Conservation (phyloP, 176 grass and related monocot species). For the Elymus sibiricus region DNA sequence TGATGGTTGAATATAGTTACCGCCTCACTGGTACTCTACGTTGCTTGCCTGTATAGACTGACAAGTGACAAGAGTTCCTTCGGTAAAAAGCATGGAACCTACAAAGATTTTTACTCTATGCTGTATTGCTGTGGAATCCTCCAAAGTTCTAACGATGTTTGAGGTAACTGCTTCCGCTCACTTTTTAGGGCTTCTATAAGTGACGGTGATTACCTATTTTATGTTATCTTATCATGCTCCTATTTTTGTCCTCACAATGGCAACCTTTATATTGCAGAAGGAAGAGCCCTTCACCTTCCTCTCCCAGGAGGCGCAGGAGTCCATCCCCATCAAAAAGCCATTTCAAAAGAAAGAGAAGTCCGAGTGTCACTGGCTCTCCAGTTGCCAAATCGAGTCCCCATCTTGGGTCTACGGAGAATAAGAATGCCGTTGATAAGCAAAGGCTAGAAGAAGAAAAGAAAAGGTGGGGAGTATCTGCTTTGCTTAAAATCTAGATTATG, state of each 20-base stretch:
- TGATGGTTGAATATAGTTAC: constrained; percentile 16
- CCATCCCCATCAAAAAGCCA: constrained; percentile 49
- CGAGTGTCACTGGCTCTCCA: constrained; percentile 46
- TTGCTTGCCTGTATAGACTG: constrained; percentile 48
- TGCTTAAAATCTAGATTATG: constrained; percentile 21
- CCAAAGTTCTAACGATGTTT: constrained; percentile 50
- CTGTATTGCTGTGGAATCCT: constrained; percentile 53
- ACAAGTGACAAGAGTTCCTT: constrained; percentile 35
- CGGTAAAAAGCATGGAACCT: constrained; percentile 53
- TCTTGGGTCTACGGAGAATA: constrained; percentile 45
- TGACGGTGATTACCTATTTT: constrained; percentile 27
- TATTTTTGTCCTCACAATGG: constrained; percentile 20
- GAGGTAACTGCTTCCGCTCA: constrained; percentile 52
- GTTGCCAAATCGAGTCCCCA: constrained; percentile 41
- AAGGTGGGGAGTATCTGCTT: constrained; percentile 74
- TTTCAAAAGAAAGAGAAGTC: constrained; percentile 73
- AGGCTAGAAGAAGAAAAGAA: constrained; percentile 97
- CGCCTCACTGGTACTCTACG: background rate
- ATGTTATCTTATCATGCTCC: constrained; percentile 13
- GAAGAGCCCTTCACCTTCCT: constrained; percentile 80
- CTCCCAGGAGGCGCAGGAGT: constrained; percentile 54
- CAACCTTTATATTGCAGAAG: constrained; percentile 50
- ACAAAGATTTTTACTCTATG: constrained; percentile 55
- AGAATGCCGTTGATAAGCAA: constrained; percentile 66
- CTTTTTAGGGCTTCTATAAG: constrained; percentile 25